phyloP scores from a whole-genome alignment of 257 asterid species.

The Vinca minor region DNA sequence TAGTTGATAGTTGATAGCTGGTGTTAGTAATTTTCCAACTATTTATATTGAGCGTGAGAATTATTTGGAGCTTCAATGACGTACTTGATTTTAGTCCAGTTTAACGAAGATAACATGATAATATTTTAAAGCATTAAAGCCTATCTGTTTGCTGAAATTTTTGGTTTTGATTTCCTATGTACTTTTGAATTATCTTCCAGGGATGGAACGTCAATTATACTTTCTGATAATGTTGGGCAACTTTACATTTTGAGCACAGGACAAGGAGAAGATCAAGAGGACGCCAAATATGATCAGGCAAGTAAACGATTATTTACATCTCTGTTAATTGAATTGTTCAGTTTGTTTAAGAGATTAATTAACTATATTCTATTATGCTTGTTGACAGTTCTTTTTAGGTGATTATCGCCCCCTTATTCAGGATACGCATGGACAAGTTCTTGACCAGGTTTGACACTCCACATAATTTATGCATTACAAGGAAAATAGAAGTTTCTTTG shows the following conservation, averaged over 20 bases:
- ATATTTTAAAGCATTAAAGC: not conserved
- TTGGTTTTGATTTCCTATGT: constrained; percentile 1
- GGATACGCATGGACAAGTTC: constrained; percentile 88
- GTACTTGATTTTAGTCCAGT: not conserved
- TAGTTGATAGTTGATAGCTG: constrained; percentile 4
- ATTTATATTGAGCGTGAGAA: not conserved
- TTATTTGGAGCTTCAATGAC: not conserved
- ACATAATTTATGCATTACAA: not conserved
- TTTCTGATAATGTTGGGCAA: constrained; percentile 94
- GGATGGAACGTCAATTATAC: constrained; percentile 94
- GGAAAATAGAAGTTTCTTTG: not conserved
- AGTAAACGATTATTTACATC: constrained; percentile 7
- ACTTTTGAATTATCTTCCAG: constrained; percentile 34
- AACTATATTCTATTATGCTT: constrained; percentile 16
- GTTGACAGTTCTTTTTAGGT: constrained; percentile 80
- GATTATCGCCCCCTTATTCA: constrained; percentile 94
- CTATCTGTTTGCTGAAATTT: constrained; percentile 1
- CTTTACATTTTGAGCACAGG: constrained; percentile 81
- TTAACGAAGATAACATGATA: not conserved
- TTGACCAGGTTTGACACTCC: constrained; percentile 65
- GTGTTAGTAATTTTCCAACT: not conserved
- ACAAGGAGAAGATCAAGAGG: constrained; percentile 90
- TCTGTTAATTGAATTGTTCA: not conserved
- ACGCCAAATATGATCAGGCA: constrained; percentile 95
- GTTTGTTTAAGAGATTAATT: not conserved